Evolutionary conservation across 2,329 filamentous ascomycete species (phyloP).

Genomic region (Pestalotiopsis sp.): DNA sequence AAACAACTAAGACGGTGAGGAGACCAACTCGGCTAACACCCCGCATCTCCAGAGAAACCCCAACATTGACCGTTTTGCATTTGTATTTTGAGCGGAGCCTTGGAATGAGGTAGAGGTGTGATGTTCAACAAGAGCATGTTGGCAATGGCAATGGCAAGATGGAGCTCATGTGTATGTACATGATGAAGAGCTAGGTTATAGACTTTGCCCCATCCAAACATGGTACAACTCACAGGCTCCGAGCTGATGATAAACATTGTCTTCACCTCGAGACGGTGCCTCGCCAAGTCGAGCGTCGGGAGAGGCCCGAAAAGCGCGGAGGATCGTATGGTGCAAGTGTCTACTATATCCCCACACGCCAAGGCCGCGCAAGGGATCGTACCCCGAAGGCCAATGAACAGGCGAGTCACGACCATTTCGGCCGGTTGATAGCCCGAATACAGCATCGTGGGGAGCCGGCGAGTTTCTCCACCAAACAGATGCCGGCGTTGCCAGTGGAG

Average conservation of each 20-base stretch:
- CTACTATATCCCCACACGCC: slow-evolving; percentile 1
- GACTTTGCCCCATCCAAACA: background rate
- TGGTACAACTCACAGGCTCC: background rate
- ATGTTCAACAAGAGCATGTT: background rate
- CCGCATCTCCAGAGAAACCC: slow-evolving; percentile 4
- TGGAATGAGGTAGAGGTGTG: background rate
- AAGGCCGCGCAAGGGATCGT: background rate
- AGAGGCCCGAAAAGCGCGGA: background rate
- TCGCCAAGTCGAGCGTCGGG: background rate
- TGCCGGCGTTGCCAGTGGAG: slow-evolving; percentile 6
- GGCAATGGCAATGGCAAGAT: background rate
- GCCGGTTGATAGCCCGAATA: slow-evolving; percentile 11
- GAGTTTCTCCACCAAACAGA: slow-evolving; percentile 16
- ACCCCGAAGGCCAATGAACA: background rate
- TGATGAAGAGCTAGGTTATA: background rate
- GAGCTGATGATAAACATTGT: background rate
- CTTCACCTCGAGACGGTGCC: background rate
- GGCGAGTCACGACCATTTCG: background rate
- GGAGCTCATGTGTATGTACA: background rate
- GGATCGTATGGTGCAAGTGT: background rate
- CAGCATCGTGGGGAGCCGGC: background rate
- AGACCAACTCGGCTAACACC: background rate
- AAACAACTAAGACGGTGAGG: background rate
- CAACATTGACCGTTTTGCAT: background rate
- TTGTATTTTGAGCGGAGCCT: background rate